Evolutionary conservation across 2,329 filamentous ascomycete species (phyloP), one percentile per base, ranked within the genome.

Genomic region (Cercospora berteroae): DNA sequence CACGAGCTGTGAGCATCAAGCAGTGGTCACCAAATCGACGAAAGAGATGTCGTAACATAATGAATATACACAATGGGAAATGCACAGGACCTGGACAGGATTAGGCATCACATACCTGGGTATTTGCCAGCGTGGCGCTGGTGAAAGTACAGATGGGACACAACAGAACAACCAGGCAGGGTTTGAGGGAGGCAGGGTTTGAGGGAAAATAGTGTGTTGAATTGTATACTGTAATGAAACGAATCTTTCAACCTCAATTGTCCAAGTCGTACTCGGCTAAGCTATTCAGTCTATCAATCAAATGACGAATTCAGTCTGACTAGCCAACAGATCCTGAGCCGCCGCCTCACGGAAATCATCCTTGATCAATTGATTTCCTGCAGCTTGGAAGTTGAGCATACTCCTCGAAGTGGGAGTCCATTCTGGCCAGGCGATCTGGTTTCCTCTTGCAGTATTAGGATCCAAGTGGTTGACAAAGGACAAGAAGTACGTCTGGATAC

Each of bases 381-480:
- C 23, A 13, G 80, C 78, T 56, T 80, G 77, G 66, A 87, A 82
- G 31, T 84, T 78, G 73, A 86, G 76, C 67, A 92, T 74, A 74
- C 86, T 78, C 65, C 69, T 69, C 23, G 83, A 81, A 1, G 75
- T 76, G 3, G 79, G 74, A 13, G 77, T 81, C 85, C 86, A 90
- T 71, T 83, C 77, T 39, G 86, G 86, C 86, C 86, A 88, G 0
- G 82, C 76, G 74, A 73, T 80, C 33, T 63, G 31, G 25, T 69
- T 71, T 80, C 70, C 67, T 81, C 4, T 72, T 3, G 56, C 62
- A 5, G 81, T 78, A 73, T 93, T 94, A 0, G 91, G 91, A 75
- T 94, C 87, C 52, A 89, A 78, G 52, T 88, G 86, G 76, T 92
- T 85, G 6, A 93, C 74, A 74, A 94, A 94, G 60, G 86, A 88